A percentile compares a stretch with the other conserved stretches of the same genome.
Conservation (phyloP, 169 alveolate genomes). For the Plasmodium relictum region DNA sequence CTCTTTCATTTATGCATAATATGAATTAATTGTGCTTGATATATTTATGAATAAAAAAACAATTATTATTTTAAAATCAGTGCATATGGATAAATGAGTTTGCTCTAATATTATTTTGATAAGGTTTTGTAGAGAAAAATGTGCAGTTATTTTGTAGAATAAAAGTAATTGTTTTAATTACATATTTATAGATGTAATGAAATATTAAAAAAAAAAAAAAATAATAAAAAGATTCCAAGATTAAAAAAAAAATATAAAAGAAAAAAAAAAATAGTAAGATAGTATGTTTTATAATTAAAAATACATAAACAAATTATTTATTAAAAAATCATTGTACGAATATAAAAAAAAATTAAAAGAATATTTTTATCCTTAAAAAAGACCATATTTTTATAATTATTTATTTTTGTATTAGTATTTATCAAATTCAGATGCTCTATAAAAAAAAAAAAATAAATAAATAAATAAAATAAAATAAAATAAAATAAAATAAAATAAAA, state of each 20-base stretch:
- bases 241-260: constrained; percentile 8
- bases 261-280: constrained; percentile 1
- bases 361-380: background rate
- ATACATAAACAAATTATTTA: background rate
- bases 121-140: background rate
- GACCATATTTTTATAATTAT: constrained; percentile 9
- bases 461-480: background rate
- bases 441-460: no score
- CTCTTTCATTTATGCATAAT: background rate
- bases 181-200: constrained; percentile 10
- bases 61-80: background rate
- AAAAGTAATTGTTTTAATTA: constrained; percentile 23
- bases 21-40: background rate
- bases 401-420: constrained; percentile 12
- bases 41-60: background rate
- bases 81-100: background rate
- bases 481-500: background rate
- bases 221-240: background rate
- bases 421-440: constrained; percentile 75
- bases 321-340: background rate
- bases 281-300: constrained; percentile 11
- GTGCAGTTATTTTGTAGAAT: background rate
- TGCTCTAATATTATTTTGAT: background rate
- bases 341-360: background rate
- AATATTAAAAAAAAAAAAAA: constrained; percentile 6